Evolutionary conservation across 2,329 filamentous ascomycete genomes (phyloP).

Genomic region (Aspergillus tamarii): DNA sequence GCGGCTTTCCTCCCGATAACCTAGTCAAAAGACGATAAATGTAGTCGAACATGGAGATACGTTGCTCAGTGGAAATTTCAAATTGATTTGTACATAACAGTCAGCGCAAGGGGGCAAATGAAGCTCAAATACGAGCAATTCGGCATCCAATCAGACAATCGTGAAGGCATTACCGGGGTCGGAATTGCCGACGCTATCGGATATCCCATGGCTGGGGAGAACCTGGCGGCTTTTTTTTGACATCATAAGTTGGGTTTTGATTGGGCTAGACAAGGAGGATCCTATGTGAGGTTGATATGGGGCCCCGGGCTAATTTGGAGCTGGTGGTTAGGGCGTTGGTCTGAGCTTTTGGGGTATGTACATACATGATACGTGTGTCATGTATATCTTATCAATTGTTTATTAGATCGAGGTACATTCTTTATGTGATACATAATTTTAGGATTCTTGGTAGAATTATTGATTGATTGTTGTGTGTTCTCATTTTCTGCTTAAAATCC

Average conservation of each 20-base stretch:
- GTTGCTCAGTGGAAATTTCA: neutral
- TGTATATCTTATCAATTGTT: neutral
- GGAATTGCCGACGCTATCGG: neutral
- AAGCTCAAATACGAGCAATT: constrained; percentile 1
- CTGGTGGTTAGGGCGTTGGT: neutral
- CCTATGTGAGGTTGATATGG: neutral
- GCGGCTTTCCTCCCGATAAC: neutral
- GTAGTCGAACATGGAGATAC: neutral
- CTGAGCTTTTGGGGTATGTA: neutral
- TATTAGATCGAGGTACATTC: neutral
- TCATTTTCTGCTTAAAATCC: too few relatives aligned
- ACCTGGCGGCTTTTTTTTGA: neutral
- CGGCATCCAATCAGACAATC: neutral
- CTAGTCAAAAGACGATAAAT: neutral
- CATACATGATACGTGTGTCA: neutral
- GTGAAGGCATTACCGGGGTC: neutral
- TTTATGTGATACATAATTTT: neutral
- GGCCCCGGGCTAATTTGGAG: neutral
- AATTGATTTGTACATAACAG: neutral
- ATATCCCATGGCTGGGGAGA: neutral
- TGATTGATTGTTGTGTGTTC: neutral
- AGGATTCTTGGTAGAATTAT: neutral
- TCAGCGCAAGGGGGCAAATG: neutral
- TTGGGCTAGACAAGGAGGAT: neutral
- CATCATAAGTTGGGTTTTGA: neutral